phyloP scores from a whole-genome alignment of 495 filamentous ascomycete species.

The Aspergillus sclerotioniger region DNA sequence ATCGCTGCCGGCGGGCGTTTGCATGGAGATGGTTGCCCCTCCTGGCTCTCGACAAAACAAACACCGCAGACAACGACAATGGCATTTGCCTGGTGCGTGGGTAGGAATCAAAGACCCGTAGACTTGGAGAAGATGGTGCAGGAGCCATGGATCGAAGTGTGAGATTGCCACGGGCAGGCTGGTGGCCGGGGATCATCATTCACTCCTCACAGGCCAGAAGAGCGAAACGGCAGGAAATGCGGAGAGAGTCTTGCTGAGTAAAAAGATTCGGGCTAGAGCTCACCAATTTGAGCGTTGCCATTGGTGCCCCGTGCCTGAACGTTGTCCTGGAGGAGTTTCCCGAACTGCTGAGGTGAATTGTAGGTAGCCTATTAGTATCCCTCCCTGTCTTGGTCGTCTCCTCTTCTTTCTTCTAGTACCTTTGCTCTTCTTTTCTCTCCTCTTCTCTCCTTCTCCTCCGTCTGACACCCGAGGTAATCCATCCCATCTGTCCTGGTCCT shows the following conservation, averaged over 20 bases:
- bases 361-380: conserved; percentile 12
- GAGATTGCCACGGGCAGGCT: background rate
- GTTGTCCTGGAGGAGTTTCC: conserved; percentile 14
- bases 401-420: conserved; percentile 4
- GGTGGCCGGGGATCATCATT: background rate
- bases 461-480: background rate
- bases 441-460: conserved; percentile 11
- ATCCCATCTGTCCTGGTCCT: conserved; percentile 22
- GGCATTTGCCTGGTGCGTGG: too few species aligned
- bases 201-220: background rate
- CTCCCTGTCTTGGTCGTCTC: conserved; percentile 18
- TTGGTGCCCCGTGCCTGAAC: conserved; percentile 19
- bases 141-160: conserved; percentile 12
- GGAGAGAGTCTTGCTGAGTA: conserved; percentile 23
- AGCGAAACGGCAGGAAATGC: conserved; percentile 10
- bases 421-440: conserved; percentile 9
- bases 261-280: conserved; percentile 24
- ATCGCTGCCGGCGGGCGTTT: background rate
- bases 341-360: background rate
- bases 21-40: conserved; percentile 4
- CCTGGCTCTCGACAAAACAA: background rate
- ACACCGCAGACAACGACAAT: background rate
- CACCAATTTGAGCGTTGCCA: conserved; percentile 12
- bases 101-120: background rate
- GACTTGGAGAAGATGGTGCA: background rate